phyloP scores from a whole-genome alignment of 1,139 yeast species.

The Candida sanyaensis region DNA sequence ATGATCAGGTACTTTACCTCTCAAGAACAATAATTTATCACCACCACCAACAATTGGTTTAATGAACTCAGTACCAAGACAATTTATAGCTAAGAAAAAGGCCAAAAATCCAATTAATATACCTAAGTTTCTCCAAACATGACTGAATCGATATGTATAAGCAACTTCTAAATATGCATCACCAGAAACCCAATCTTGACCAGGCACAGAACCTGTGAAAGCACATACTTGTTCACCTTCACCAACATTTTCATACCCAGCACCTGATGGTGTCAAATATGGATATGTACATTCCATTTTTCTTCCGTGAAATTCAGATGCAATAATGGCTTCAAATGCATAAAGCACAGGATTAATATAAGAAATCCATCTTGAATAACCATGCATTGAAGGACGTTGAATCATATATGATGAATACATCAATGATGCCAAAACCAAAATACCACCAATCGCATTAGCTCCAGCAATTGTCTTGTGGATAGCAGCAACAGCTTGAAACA shows the following conservation, averaged over 20 bases:
- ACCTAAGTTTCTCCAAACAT: constrained; percentile 72
- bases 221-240: constrained; percentile 51
- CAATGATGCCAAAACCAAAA: constrained; percentile 46
- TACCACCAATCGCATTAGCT: constrained; percentile 56
- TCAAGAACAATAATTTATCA: constrained; percentile 56
- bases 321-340: constrained; percentile 56
- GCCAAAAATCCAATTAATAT: constrained; percentile 56
- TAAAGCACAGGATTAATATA: constrained; percentile 59
- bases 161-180: constrained; percentile 46
- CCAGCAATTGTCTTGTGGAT: constrained; percentile 45
- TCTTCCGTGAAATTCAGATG: constrained; percentile 58
- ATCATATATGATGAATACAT: constrained; percentile 58
- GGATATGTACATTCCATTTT: constrained; percentile 49
- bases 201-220: constrained; percentile 49
- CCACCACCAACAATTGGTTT: constrained; percentile 58
- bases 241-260: constrained; percentile 43
- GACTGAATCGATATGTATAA: constrained; percentile 42
- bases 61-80: constrained; percentile 50
- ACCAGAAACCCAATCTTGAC: constrained; percentile 47
- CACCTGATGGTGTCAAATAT: constrained; percentile 51
- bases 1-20: constrained; percentile 50
- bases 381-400: constrained; percentile 60
- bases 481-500: constrained; percentile 55
- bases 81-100: constrained; percentile 47
- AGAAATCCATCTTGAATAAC: constrained; percentile 67